A percentile compares a stretch with the other conserved stretches of the same genome.
These are phyloP conservation scores for Curvularia sp. DNA, from an alignment of 2,329 filamentous ascomycete genomes.

Conservation along the genomic window DNA sequence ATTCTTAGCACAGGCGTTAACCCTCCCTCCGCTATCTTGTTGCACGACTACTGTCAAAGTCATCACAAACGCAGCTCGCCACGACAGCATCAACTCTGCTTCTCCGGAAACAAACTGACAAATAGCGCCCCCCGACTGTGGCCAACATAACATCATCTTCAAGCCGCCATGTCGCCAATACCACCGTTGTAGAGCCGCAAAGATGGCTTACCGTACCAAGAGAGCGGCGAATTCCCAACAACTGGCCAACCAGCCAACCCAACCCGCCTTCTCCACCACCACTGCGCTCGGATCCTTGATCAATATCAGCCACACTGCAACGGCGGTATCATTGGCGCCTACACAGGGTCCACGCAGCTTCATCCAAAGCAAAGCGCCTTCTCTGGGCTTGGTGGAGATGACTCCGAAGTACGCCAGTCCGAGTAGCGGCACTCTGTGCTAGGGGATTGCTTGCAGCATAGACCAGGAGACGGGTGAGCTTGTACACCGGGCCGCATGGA, in stretches of 20 bases:
- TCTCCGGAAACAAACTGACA: slow-evolving; percentile 7
- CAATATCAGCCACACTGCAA: slow-evolving; percentile 8
- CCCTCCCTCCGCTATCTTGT: slow-evolving; percentile 2
- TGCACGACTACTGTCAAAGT: neutral
- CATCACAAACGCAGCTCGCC: neutral
- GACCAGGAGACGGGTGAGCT: slow-evolving; percentile 18
- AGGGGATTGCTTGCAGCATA: slow-evolving; percentile 17
- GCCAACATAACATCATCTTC: neutral
- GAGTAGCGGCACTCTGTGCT: slow-evolving; percentile 10
- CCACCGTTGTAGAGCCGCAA: slow-evolving; percentile 21
- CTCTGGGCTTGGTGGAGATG: slow-evolving; percentile 8
- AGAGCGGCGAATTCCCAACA: slow-evolving; percentile 25
- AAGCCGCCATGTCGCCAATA: slow-evolving; percentile 11
- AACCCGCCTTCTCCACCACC: slow-evolving; percentile 13
- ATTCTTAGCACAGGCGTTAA: slow-evolving; percentile 11
- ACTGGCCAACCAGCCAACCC: slow-evolving; percentile 5
- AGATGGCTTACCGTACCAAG: slow-evolving; percentile 14
- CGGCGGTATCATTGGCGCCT: slow-evolving; percentile 6
- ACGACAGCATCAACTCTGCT: neutral
- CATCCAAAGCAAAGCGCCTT: neutral
- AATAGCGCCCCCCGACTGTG: neutral
- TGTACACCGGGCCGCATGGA: slow-evolving; percentile 24
- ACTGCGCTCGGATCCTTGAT: neutral
- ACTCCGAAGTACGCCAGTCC: slow-evolving; percentile 6
- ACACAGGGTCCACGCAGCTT: slow-evolving; percentile 15